A percentile compares a stretch with the other conserved stretches of the same genome.
Conservation (phyloP, 306 rosid genomes). For the Cucurbita ficifolia region DNA sequence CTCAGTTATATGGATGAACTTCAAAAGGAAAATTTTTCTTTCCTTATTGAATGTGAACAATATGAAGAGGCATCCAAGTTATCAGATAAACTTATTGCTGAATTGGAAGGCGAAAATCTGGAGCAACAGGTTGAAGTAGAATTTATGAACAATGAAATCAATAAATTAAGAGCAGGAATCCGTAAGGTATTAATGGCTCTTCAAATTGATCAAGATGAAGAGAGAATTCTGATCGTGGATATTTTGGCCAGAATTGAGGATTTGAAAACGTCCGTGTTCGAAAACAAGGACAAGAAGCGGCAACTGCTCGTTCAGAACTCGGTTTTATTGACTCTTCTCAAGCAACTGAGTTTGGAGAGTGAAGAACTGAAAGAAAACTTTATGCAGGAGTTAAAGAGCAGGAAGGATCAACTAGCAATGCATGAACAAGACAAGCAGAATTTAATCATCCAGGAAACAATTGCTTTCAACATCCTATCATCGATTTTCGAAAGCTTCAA, state of each 20-base stretch:
- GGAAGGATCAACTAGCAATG: conserved; percentile 25
- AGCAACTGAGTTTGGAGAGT: conserved; percentile 39
- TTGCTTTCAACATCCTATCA: conserved; percentile 36
- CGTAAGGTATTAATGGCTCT: conserved; percentile 53
- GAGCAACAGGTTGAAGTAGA: conserved; percentile 85
- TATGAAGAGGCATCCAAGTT: conserved; percentile 57
- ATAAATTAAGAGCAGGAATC: conserved; percentile 50
- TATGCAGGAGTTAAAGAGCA: conserved; percentile 35
- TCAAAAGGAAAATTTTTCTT: conserved; percentile 38
- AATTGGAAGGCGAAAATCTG: conserved; percentile 88
- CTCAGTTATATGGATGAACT: conserved; percentile 45
- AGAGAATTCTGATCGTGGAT: conserved; percentile 28
- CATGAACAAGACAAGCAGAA: conserved; percentile 40
- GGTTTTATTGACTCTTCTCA: conserved; percentile 50
- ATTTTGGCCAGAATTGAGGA: conserved; percentile 50
- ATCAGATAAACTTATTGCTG: conserved; percentile 62
- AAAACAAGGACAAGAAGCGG: conserved; percentile 61
- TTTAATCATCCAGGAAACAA: conserved; percentile 40
- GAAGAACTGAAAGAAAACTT: conserved; percentile 32
- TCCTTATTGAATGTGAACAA: conserved; percentile 57
- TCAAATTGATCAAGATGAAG: conserved; percentile 37
- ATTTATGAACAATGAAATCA: conserved; percentile 63
- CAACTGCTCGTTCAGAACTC: conserved; percentile 57
- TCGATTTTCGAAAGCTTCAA: conserved; percentile 47
- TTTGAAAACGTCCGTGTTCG: conserved; percentile 42